Evolutionary conservation across 192 early-diverging fungal species (phyloP), one percentile per base, ranked within the genome.

Genomic region (Pecoramyces ruminantium): DNA sequence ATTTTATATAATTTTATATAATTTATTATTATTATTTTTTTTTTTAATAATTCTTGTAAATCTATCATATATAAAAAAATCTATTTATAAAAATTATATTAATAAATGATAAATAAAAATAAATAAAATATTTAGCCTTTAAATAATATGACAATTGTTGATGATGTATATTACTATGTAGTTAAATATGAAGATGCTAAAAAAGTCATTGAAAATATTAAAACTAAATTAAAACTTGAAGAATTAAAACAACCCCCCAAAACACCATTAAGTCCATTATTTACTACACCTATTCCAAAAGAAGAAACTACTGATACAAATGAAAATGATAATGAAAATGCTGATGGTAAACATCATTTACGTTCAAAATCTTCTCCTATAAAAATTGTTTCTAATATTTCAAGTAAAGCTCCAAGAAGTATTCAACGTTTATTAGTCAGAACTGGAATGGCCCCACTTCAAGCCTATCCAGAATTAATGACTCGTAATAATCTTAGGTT

Each of bases 61-160:
- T n/a, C n/a, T n/a, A n/a, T n/a, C n/a, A n/a, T n/a, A n/a, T n/a
- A n/a, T n/a, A n/a, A n/a, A n/a, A n/a, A n/a, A n/a, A n/a, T n/a
- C n/a, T n/a, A n/a, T n/a, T n/a, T n/a, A n/a, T n/a, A n/a, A n/a
- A n/a, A n/a, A n/a, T n/a, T n/a, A n/a, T n/a, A n/a, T n/a, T n/a
- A n/a, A n/a, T n/a, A n/a, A n/a, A n/a, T n/a, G n/a, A n/a, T n/a
- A n/a, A n/a, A n/a, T n/a, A n/a, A n/a, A n/a, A n/a, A n/a, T n/a
- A n/a, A n/a, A 14, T 77, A 30, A 38, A n/a, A 28, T 17, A 79
- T 29, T 28, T 78, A 93, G 92, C 92, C 92, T 1, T 83, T 93
- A 28, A 93, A 93, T 83, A 93, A 93, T 81, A 92, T 93, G 91
- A 83, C 87, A 30, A 90, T 93, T 30, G 87, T 93, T 0, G 92